Conservation (phyloP, 306 rosid genomes). For the Cicer cuneatum region DNA sequence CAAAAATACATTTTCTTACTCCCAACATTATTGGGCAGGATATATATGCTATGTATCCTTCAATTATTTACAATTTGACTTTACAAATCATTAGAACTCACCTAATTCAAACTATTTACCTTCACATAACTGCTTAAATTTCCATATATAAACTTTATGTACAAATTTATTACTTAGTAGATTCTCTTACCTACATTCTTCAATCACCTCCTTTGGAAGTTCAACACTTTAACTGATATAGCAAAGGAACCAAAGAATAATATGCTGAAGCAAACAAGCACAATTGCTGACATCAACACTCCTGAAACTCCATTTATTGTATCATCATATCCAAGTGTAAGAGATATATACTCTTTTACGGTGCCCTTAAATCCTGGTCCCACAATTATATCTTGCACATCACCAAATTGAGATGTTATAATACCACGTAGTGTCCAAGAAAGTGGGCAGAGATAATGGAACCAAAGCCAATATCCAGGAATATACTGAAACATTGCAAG, state of each 20-base stretch:
- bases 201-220: slow-evolving; percentile 71
- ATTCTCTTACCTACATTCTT: slow-evolving; percentile 28
- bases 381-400: slow-evolving; percentile 57
- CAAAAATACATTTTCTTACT: too few relatives aligned
- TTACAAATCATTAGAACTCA: not conserved
- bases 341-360: slow-evolving; percentile 61
- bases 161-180: not conserved
- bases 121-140: too few relatives aligned
- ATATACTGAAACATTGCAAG: slow-evolving; percentile 55
- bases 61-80: not conserved
- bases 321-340: slow-evolving; percentile 57
- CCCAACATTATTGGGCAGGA: too few relatives aligned
- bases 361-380: slow-evolving; percentile 71
- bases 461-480: slow-evolving; percentile 86
- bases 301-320: slow-evolving; percentile 56
- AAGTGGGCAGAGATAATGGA: slow-evolving; percentile 75
- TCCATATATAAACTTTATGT: too few relatives aligned
- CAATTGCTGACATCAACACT: slow-evolving; percentile 44
- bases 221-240: slow-evolving; percentile 62
- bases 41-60: not conserved
- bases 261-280: slow-evolving; percentile 55
- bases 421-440: slow-evolving; percentile 85
- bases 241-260: slow-evolving; percentile 69
- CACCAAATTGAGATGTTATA: slow-evolving; percentile 77
- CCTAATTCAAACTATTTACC: not conserved